phyloP scores from a whole-genome alignment of 1,284 basidiomycete genomes.

The Heterobasidion occidentale region DNA sequence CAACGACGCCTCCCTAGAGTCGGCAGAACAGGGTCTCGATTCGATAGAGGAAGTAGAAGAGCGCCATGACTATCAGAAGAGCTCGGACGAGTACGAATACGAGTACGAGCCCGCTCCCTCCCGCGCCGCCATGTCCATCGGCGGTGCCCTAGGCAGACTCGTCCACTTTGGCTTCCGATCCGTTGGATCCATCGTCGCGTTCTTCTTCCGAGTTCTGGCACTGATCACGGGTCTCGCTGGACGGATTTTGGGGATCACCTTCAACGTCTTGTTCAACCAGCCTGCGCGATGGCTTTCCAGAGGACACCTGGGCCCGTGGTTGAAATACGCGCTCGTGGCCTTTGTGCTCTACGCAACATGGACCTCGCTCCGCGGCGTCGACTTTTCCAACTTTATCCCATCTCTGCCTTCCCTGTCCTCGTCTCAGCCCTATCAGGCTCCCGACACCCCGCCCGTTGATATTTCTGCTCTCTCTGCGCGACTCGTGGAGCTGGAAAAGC shows the following conservation, averaged over 20 bases:
- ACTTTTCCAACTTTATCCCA: slow-evolving; percentile 18
- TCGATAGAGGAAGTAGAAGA: slow-evolving; percentile 46
- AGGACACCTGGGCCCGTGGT: slow-evolving; percentile 16
- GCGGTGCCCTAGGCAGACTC: slow-evolving; percentile 34
- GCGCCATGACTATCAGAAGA: slow-evolving; percentile 9
- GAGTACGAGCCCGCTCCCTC: not conserved
- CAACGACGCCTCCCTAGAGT: slow-evolving; percentile 33
- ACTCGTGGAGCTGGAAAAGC: slow-evolving; percentile 54
- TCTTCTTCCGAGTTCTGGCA: slow-evolving; percentile 17
- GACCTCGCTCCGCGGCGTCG: slow-evolving; percentile 30
- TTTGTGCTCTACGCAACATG: slow-evolving; percentile 33
- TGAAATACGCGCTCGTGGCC: slow-evolving; percentile 33
- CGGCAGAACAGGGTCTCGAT: slow-evolving; percentile 38
- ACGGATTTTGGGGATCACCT: slow-evolving; percentile 32
- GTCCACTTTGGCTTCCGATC: slow-evolving; percentile 32
- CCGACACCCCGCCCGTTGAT: slow-evolving; percentile 55
- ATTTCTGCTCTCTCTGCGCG: slow-evolving; percentile 66
- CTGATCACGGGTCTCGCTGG: slow-evolving; percentile 33
- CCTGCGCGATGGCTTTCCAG: slow-evolving; percentile 24
- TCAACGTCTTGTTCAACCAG: slow-evolving; percentile 35
- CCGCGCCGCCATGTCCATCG: slow-evolving; percentile 22
- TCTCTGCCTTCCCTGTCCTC: slow-evolving; percentile 13
- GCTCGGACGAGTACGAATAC: slow-evolving; percentile 8
- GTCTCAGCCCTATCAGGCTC: slow-evolving; percentile 32
- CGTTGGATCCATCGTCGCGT: slow-evolving; percentile 13